A percentile compares a stretch with the other conserved stretches of the same genome.
Conservation (phyloP, 2,329 filamentous ascomycete species). For the Epichloe elymi region DNA sequence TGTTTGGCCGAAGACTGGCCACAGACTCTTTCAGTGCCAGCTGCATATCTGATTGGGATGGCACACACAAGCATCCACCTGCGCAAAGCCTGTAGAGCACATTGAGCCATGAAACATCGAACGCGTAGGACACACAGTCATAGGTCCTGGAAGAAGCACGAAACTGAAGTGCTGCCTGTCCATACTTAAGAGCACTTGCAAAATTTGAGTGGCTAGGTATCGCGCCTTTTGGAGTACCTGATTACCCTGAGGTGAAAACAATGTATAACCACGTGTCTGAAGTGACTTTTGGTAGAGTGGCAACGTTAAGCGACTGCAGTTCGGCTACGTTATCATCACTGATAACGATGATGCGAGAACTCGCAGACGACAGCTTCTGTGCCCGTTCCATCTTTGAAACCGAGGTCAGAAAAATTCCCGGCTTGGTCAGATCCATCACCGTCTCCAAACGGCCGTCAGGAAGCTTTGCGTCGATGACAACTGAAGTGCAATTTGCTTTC, state of each 20-base stretch:
- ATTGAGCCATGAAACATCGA: background rate
- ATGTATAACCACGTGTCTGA: background rate
- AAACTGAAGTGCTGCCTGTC: too few species aligned
- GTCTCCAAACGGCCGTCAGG: background rate
- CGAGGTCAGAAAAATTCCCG: too few species aligned
- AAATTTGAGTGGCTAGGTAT: background rate
- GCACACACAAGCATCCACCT: background rate
- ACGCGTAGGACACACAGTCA: background rate
- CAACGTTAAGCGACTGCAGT: background rate
- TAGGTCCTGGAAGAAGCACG: background rate
- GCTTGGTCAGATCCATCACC: background rate
- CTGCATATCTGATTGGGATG: background rate
- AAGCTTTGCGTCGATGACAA: background rate
- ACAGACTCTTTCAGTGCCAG: too few species aligned
- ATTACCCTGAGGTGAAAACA: background rate
- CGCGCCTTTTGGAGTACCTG: background rate
- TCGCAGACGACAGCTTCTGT: too few species aligned
- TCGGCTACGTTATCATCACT: too few species aligned
- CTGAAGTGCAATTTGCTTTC: background rate
- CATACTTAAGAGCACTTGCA: too few species aligned
- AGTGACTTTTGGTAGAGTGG: background rate
- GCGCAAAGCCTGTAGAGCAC: background rate
- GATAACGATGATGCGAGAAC: too few species aligned
- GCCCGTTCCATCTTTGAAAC: too few species aligned
- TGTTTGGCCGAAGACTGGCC: too few species aligned